Evolutionary conservation across 2,329 filamentous ascomycete genomes (phyloP).

Genomic region (Mycosphaerella sp.): DNA sequence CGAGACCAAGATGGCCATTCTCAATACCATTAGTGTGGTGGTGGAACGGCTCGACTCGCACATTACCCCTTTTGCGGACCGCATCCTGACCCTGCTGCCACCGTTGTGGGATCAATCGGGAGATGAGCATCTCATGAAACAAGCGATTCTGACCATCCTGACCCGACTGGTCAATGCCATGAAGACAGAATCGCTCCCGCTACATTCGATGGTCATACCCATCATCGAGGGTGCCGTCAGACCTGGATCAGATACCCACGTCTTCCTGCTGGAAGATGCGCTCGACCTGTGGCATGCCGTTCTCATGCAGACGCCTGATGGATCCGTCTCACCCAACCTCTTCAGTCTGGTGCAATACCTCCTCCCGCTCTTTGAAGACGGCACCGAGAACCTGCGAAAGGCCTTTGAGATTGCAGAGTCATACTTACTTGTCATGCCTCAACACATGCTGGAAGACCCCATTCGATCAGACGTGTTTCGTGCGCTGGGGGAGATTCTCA

Average conservation of each 20-base stretch:
- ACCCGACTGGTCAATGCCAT: constrained; percentile 80
- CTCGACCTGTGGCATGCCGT: constrained; percentile 83
- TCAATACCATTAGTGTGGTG: constrained; percentile 77
- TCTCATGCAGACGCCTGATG: constrained; percentile 51
- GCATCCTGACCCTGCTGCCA: constrained; percentile 74
- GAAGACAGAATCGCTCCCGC: constrained; percentile 67
- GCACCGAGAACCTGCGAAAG: constrained; percentile 44
- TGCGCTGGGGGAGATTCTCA: constrained; percentile 40
- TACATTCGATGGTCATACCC: constrained; percentile 73
- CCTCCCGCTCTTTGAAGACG: constrained; percentile 44
- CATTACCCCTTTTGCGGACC: constrained; percentile 62
- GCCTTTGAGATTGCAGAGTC: constrained; percentile 46
- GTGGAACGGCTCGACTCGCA: constrained; percentile 75
- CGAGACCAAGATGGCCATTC: constrained; percentile 82
- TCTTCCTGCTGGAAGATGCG: constrained; percentile 86
- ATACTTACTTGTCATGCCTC: constrained; percentile 44
- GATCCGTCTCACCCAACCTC: constrained; percentile 37
- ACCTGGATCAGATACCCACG: constrained; percentile 62
- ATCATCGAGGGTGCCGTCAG: constrained; percentile 75
- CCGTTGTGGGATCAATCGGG: constrained; percentile 77
- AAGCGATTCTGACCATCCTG: constrained; percentile 81
- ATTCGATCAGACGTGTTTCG: constrained; percentile 38
- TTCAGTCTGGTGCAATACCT: constrained; percentile 41
- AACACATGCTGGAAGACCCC: constrained; percentile 39
- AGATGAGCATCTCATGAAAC: constrained; percentile 88